phyloP scores from a whole-genome alignment of 192 early-diverging fungal genomes.

The Hyaloraphidium curvatum region DNA sequence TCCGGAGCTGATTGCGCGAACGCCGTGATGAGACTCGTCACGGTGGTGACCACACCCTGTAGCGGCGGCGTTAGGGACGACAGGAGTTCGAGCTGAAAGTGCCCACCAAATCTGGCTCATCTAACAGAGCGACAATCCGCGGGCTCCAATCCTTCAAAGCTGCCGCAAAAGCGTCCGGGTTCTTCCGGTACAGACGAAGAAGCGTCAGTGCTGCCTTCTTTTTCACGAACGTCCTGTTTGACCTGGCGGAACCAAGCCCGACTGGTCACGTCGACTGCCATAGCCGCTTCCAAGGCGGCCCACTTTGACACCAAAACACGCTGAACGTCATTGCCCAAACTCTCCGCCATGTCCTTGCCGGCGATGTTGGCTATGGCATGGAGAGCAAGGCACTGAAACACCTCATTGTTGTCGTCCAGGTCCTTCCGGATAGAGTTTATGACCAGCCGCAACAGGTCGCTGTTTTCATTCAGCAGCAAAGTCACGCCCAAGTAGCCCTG shows the following conservation, averaged over 20 bases:
- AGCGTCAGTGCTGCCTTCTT: conserved; percentile 95
- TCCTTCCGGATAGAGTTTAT: conserved; percentile 79
- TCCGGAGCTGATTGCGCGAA: conserved; percentile 81
- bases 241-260: conserved; percentile 15
- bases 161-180: conserved; percentile 70
- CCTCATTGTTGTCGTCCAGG: conserved; percentile 61
- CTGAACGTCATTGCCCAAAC: conserved; percentile 63
- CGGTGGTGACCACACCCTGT: conserved; percentile 65
- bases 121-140: conserved; percentile 61
- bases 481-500: conserved; percentile 94
- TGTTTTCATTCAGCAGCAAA: conserved; percentile 71
- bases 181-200: conserved; percentile 69
- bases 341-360: conserved; percentile 77
- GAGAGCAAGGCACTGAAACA: conserved; percentile 75
- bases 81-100: too few relatives aligned
- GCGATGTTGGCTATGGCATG: conserved; percentile 96
- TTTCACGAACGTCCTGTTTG: conserved; percentile 66
- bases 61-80: background rate
- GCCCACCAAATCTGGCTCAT: conserved; percentile 59
- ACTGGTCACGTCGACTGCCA: background rate
- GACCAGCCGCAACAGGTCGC: conserved; percentile 62
- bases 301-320: conserved; percentile 64
- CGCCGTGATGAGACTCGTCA: conserved; percentile 69
- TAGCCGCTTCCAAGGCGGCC: conserved; percentile 5
- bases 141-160: conserved; percentile 78